These are phyloP conservation scores for Candida tallmaniae DNA, from an alignment of 805 yeast genomes.

Conservation along the genomic window DNA sequence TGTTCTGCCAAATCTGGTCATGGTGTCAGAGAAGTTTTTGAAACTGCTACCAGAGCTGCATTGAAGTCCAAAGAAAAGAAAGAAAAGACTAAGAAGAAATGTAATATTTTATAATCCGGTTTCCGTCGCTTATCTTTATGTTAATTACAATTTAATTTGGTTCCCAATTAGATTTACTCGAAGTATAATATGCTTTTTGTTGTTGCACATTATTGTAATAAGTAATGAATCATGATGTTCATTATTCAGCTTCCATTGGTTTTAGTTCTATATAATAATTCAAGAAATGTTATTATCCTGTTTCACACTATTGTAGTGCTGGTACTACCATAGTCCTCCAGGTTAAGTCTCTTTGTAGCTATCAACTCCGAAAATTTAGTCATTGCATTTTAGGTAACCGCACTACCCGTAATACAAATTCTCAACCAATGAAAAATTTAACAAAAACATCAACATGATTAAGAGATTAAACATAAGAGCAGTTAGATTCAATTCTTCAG, in stretches of 20 bases:
- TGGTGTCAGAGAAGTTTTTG: constrained; percentile 91
- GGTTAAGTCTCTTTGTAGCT: no score
- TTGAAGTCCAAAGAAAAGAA: constrained; percentile 59
- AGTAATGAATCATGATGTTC: no score
- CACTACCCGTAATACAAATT: no score
- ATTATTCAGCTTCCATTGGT: no score
- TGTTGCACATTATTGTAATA: no score
- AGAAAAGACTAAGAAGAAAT: constrained; percentile 59
- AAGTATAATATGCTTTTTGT: no score
- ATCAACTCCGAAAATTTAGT: no score
- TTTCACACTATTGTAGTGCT: background rate
- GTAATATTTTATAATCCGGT: constrained; percentile 56
- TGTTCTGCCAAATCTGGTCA: constrained; percentile 90
- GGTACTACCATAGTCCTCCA: background rate
- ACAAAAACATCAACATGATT: constrained; percentile 10
- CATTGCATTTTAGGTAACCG: no score
- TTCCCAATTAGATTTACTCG: no score
- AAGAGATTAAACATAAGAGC: constrained; percentile 4
- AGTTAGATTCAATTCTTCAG: constrained; percentile 7
- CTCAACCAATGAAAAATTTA: constrained; percentile 1
- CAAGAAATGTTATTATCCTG: background rate
- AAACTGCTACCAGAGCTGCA: constrained; percentile 89
- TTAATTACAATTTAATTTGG: no score
- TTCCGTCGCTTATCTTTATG: no score
- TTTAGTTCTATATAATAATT: constrained; percentile 1